Conservation (phyloP, 441 rosid species). For the Eruca vesicaria region DNA sequence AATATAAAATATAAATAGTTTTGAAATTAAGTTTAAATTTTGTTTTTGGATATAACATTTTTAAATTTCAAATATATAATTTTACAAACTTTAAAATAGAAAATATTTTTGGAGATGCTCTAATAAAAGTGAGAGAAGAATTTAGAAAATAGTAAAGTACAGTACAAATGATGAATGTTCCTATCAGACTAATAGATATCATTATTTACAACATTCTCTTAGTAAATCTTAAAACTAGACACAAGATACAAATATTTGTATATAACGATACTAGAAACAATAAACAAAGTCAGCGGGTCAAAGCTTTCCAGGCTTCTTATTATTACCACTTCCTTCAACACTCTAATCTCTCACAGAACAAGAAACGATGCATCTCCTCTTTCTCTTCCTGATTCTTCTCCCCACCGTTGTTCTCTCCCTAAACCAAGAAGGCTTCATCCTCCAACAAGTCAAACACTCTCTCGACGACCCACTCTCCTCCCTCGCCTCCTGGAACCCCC, state of each 20-base stretch:
- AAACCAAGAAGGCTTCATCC: slow-evolving; percentile 79
- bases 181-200: background rate
- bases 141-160: background rate
- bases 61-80: too few species aligned
- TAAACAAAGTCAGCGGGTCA: slow-evolving; percentile 23
- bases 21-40: too few species aligned
- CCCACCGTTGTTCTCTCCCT: slow-evolving; percentile 39
- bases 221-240: background rate
- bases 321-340: background rate
- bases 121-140: background rate
- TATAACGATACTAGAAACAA: slow-evolving; percentile 8
- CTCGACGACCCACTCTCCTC: slow-evolving; percentile 62
- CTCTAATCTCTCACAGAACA: background rate
- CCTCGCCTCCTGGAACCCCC: slow-evolving; percentile 72
- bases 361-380: slow-evolving; percentile 11
- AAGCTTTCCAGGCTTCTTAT: background rate
- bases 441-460: slow-evolving; percentile 51
- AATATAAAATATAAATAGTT: too few species aligned
- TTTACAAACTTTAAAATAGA: too few species aligned
- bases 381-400: slow-evolving; percentile 23
- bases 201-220: slow-evolving; percentile 18
- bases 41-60: too few species aligned
- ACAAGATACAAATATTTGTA: background rate
- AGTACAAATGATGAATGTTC: background rate
- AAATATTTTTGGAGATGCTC: too few species aligned